Evolutionary conservation across 2,329 filamentous ascomycete species (phyloP).

Genomic region (Pseudodiploospora longispora): DNA sequence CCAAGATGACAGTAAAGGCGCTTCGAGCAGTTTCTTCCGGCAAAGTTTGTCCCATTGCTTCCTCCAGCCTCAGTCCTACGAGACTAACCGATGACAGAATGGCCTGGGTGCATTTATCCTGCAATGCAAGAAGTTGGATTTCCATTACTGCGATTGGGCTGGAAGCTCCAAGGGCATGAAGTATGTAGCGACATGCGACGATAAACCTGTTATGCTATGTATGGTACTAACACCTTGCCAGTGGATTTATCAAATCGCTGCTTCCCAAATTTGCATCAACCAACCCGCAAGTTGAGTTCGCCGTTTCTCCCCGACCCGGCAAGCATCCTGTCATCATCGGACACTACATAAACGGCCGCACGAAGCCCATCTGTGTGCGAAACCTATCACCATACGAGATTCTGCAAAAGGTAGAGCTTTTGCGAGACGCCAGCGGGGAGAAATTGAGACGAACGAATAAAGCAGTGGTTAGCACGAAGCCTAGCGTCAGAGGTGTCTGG

Average conservation of each 20-base stretch:
- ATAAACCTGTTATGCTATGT: neutral
- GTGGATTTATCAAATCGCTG: slow-evolving; percentile 70
- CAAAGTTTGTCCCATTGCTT: slow-evolving; percentile 34
- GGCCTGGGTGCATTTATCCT: slow-evolving; percentile 94
- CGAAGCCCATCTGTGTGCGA: slow-evolving; percentile 80
- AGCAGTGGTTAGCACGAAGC: slow-evolving; percentile 55
- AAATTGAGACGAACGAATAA: slow-evolving; percentile 58
- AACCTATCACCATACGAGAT: slow-evolving; percentile 79
- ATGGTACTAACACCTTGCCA: slow-evolving; percentile 24
- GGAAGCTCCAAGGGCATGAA: slow-evolving; percentile 94
- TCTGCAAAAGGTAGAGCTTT: slow-evolving; percentile 65
- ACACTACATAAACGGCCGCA: slow-evolving; percentile 83
- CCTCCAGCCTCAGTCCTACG: neutral
- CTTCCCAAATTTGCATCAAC: slow-evolving; percentile 70
- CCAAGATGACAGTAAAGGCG: slow-evolving; percentile 47
- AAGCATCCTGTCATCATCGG: slow-evolving; percentile 85
- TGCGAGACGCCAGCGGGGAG: slow-evolving; percentile 69
- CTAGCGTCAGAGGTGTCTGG: slow-evolving; percentile 63
- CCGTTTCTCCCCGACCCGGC: slow-evolving; percentile 79
- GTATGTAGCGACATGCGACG: slow-evolving; percentile 37
- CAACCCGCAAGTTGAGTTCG: slow-evolving; percentile 87
- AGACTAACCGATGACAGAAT: slow-evolving; percentile 52
- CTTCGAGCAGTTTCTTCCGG: slow-evolving; percentile 44
- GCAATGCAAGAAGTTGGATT: slow-evolving; percentile 91
- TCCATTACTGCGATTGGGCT: slow-evolving; percentile 95